Base-by-base conservation (phyloP, 1,284 basidiomycete species). In the Moniliella sp. region DNA sequence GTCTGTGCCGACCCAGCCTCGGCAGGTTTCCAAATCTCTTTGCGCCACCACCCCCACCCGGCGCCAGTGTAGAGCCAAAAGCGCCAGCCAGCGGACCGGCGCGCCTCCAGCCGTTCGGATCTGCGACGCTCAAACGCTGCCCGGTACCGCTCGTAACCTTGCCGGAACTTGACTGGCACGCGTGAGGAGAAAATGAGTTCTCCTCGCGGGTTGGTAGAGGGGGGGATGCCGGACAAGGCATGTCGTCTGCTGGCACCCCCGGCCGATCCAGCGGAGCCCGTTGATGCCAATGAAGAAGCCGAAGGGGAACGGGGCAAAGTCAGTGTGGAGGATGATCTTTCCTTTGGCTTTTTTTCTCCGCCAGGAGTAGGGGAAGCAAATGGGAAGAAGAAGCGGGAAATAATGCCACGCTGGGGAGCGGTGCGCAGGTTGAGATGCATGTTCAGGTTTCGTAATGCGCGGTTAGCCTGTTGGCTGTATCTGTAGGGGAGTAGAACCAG, bases 401-500 rank as follows among this genome's bases (percentile, higher is more conserved):
- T 12, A 12, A 32, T 3, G 27, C 9, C 14, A 12, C 21, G 10
- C 12, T 23, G 15, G 4, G 32, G 71, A 1, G 74, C 74, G 44
- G 75, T 74, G 32, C 80, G 75, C 48, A 88, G 79, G 64, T 94
- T 94, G 48, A 97, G 70, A 55, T 84, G 82, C 75, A 97, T 88
- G 62, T 97, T 94, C 61, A 93, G 78, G 15, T 75, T 78, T 15
- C 88, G 72, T 17, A 97, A 66, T 0, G 84, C 75, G 27, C 77
- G 73, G 62, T 97, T 97, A 7, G 86, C 82, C 50, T 94, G 88
- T 1, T 83, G 86, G 12, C 94, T 80, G 56, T 94, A 97, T 65
- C 36, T 33, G 27, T 13, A 23, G n/a, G 12, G 11, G 27, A 8
- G n/a, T 12, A 21, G n/a, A 12, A 15, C 5, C n/a, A 12, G 31